Conservation (phyloP, 345 rosid genomes). For the Nephelium lappaceum region DNA sequence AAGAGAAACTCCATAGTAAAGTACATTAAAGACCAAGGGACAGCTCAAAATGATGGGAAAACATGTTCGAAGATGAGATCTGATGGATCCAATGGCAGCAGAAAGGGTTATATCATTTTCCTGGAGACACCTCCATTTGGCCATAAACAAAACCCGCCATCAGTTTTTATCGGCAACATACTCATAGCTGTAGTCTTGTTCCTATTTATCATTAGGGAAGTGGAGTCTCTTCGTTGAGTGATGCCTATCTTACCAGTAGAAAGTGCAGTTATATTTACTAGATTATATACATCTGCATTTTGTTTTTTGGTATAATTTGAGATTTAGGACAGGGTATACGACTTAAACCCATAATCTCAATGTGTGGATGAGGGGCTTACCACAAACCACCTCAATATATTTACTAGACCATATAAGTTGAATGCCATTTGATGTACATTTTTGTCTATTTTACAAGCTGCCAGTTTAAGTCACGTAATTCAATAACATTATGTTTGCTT, state of each 20-base stretch:
- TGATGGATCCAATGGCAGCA: neutral
- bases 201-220: conserved; percentile 5
- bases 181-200: conserved; percentile 22
- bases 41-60: neutral
- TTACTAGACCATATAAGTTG: neutral
- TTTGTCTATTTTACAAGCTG: neutral
- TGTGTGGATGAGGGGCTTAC: too few species aligned
- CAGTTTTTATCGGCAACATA: conserved; percentile 17
- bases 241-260: neutral
- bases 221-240: neutral
- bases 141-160: conserved; percentile 15
- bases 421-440: neutral
- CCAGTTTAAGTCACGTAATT: neutral
- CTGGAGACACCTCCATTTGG: conserved; percentile 10
- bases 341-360: too few species aligned
- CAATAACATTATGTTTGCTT: neutral
- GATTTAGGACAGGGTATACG: too few species aligned
- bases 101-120: conserved; percentile 12
- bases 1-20: conserved; percentile 2
- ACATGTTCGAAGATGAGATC: neutral
- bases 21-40: neutral
- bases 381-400: too few species aligned
- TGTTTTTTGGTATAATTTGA: too few species aligned
- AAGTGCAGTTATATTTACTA: neutral
- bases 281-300: too few species aligned